Percentiles rank a stretch among this genome's conserved stretches.
These are phyloP conservation scores for Tolypocladium album DNA, from an alignment of 2,329 filamentous ascomycete genomes.

Conservation along the genomic window DNA sequence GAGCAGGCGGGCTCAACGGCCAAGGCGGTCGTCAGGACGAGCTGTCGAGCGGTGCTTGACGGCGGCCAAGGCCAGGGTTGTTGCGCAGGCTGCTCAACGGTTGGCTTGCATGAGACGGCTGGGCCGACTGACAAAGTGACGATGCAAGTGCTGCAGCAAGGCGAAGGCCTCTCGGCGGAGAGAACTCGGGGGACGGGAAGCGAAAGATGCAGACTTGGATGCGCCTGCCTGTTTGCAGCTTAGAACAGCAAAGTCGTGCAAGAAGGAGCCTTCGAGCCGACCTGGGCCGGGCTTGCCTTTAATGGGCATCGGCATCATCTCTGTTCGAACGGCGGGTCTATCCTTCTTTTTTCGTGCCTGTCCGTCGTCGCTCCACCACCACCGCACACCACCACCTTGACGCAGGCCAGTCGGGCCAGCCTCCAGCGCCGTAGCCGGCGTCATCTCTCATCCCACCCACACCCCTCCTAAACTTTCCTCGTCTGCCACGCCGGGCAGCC, in stretches of 20 bases:
- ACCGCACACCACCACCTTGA: not conserved
- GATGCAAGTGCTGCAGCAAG: not conserved
- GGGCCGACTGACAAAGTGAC: not conserved
- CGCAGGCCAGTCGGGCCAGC: not conserved
- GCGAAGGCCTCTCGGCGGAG: not conserved
- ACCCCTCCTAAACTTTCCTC: not conserved
- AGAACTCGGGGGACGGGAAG: not conserved
- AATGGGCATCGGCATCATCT: not conserved
- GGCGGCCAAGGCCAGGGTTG: not conserved
- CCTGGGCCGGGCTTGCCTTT: not conserved
- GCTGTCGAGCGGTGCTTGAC: not conserved
- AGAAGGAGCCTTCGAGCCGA: not conserved
- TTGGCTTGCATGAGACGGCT: not conserved
- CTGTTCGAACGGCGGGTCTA: not conserved
- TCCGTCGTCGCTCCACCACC: not conserved
- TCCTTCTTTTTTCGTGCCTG: not conserved
- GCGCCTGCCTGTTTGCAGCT: not conserved
- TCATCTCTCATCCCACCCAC: not conserved
- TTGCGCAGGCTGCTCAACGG: not conserved
- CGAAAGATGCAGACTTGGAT: not conserved
- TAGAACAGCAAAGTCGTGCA: not conserved
- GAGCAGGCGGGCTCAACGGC: not conserved
- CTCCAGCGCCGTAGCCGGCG: not conserved
- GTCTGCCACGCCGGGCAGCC: not conserved
- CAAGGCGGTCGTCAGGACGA: not conserved